These are phyloP conservation scores for Dictyostelium firmibasis DNA, from an alignment of 78 protist species.

Conservation along the genomic window DNA sequence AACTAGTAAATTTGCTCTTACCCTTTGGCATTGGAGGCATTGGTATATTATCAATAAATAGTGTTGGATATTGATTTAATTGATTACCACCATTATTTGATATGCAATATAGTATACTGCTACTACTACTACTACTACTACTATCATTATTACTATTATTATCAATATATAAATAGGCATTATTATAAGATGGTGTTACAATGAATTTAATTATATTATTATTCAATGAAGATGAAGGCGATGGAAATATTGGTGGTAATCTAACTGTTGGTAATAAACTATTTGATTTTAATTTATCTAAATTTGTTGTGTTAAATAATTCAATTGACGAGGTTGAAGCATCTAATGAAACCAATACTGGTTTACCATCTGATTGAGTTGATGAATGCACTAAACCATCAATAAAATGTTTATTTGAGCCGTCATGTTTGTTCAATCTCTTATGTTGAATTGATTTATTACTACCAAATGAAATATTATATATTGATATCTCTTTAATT, in stretches of 20 bases:
- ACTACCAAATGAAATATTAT: background rate
- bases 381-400: background rate
- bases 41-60: slow-evolving; percentile 5
- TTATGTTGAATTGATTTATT: background rate
- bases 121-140: background rate
- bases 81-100: background rate
- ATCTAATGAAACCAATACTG: background rate
- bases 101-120: background rate
- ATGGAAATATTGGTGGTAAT: background rate
- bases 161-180: background rate
- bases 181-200: background rate
- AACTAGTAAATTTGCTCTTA: background rate
- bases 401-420: background rate
- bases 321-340: background rate
- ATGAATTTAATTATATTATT: background rate
- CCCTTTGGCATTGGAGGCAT: background rate
- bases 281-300: slow-evolving; percentile 7
- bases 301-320: background rate
- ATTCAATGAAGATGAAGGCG: background rate
- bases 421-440: background rate
- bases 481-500: background rate
- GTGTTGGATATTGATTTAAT: background rate
- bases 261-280: background rate
- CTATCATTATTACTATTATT: background rate
- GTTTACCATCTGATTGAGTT: background rate